Evolutionary conservation across 495 filamentous ascomycete species (phyloP).

Genomic region (Xylaria intraflava): DNA sequence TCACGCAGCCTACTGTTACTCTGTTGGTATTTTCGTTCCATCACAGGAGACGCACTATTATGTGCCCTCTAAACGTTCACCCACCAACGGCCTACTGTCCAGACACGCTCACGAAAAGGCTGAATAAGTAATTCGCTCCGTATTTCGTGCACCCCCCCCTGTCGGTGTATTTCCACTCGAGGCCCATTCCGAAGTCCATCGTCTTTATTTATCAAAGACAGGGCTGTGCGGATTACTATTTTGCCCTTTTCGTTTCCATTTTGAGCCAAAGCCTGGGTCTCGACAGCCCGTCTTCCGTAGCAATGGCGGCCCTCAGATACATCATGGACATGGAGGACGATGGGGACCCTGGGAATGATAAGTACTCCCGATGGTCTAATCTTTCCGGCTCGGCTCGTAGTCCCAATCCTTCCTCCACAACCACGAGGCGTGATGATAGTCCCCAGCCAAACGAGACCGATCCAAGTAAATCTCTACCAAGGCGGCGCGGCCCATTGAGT

Average conservation of each 20-base stretch:
- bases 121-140: conserved; percentile 22
- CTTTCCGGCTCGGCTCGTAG: conserved; percentile 30
- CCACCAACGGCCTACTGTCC: background rate
- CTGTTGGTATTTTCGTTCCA: conserved; percentile 27
- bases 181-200: conserved; percentile 25
- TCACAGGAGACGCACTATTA: conserved; percentile 25
- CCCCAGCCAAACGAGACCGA: conserved; percentile 16
- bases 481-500: conserved; percentile 19
- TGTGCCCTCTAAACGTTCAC: conserved; percentile 6
- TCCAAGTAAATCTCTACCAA: conserved; percentile 21
- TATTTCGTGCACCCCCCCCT: conserved; percentile 28
- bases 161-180: conserved; percentile 19
- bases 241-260: conserved; percentile 30
- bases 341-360: conserved; percentile 26
- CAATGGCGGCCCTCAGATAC: conserved; percentile 43
- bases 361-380: conserved; percentile 25
- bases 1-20: conserved; percentile 30
- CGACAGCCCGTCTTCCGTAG: conserved; percentile 16
- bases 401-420: conserved; percentile 31
- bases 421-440: conserved; percentile 16
- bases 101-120: conserved; percentile 23
- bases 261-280: conserved; percentile 24
- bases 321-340: conserved; percentile 45
- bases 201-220: conserved; percentile 33
- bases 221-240: conserved; percentile 28